A percentile compares a stretch with the other conserved stretches of the same genome.
Evolutionary conservation across 768 basidiomycete species (phyloP).

Genomic region (Agrocybe praecox): DNA sequence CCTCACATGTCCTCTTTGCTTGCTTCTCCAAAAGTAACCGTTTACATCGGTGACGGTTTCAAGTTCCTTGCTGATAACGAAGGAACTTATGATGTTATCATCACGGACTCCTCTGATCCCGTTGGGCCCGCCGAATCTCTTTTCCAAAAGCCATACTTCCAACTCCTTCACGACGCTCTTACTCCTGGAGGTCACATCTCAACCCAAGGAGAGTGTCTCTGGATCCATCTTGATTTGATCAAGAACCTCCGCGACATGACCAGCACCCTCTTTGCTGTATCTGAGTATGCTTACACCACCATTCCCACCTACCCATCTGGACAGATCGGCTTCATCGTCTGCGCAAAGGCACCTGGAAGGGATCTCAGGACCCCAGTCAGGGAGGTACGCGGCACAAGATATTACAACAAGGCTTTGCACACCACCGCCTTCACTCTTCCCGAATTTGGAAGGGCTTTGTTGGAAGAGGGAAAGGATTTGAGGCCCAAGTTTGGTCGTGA

Average conservation of each 20-base stretch:
- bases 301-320: conserved; percentile 99
- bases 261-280: conserved; percentile 71
- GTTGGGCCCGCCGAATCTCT: conserved; percentile 93
- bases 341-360: conserved; percentile 73
- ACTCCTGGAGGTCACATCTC: conserved; percentile 90
- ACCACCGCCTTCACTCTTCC: conserved; percentile 85
- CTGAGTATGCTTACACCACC: conserved; percentile 93
- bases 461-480: conserved; percentile 74
- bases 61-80: conserved; percentile 91
- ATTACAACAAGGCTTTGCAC: conserved; percentile 88
- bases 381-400: conserved; percentile 68
- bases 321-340: conserved; percentile 93
- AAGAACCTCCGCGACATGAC: conserved; percentile 70
- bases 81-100: conserved; percentile 92
- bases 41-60: conserved; percentile 94
- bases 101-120: conserved; percentile 98
- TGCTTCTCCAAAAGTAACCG: conserved; percentile 76
- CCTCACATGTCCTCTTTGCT: conserved; percentile 93
- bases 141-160: conserved; percentile 97
- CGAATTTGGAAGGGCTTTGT: conserved; percentile 80
- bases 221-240: conserved; percentile 93
- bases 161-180: conserved; percentile 89
- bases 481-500: conserved; percentile 76
- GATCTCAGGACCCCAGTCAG: conserved; percentile 77
- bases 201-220: conserved; percentile 94